Evolutionary conservation across 345 rosid genomes (phyloP).

Genomic region (Salix viminalis): DNA sequence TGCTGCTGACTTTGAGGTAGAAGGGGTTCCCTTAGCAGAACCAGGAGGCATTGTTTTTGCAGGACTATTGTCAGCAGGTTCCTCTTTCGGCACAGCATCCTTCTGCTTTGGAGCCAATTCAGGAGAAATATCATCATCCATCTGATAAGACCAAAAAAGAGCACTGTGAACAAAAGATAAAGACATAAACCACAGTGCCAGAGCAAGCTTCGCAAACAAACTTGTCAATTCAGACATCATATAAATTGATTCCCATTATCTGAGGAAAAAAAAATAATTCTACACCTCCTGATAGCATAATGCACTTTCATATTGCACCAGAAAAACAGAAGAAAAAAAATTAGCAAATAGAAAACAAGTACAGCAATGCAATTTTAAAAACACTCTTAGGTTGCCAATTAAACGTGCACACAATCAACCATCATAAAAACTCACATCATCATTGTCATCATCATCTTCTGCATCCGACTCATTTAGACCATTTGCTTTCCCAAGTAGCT

Average conservation of each 20-base stretch:
- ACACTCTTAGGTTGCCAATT: neutral
- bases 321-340: neutral
- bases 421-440: constrained; percentile 54
- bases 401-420: neutral
- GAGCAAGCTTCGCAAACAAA: neutral
- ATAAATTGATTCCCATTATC: neutral
- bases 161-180: neutral
- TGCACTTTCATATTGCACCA: neutral
- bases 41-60: constrained; percentile 57
- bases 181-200: neutral
- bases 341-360: neutral
- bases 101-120: constrained; percentile 60
- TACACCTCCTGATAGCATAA: neutral
- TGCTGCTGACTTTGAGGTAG: constrained; percentile 65
- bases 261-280: neutral
- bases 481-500: constrained; percentile 67
- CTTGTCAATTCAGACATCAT: neutral
- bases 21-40: constrained; percentile 61
- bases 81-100: constrained; percentile 62
- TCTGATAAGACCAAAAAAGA: constrained; percentile 30
- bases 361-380: neutral
- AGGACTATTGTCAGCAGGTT: constrained; percentile 65
- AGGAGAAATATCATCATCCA: constrained; percentile 64
- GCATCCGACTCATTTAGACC: constrained; percentile 73
- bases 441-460: constrained; percentile 68